Evolutionary conservation across 2,329 filamentous ascomycete species (phyloP), one percentile per base, ranked within the genome.

Genomic region (Aspergillus sp.): DNA sequence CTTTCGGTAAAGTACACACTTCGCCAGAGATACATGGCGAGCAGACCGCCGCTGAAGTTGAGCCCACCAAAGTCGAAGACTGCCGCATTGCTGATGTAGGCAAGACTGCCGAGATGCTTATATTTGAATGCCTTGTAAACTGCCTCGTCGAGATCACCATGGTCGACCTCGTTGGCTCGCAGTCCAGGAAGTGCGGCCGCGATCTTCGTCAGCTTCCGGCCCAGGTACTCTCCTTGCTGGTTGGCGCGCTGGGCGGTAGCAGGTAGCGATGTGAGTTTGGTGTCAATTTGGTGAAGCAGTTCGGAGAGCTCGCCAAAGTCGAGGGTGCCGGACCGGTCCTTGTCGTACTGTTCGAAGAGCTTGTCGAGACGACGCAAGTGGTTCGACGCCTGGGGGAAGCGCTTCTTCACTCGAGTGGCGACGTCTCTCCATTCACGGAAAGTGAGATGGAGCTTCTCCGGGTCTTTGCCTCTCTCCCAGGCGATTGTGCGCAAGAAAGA

Each of bases 1-100:
- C 91, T 96, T 79, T 99, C 91, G 11, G 94, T 91, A 77, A 99
- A 99, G 75, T 99, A 99, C 13, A 97, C 88, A 59, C 90, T 92
- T 57, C 94, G 81, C 94, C 94, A 99, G 31, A 96, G 84, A 71
- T 99, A 99, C 45, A 97, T 93, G 0, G 92, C 94, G 81, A 95
- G 82, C 43, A 99, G 73, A 0, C 94, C 94, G 47, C 94, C 94
- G 1, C 85, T 85, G 52, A 94, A 75, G 62, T 81, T 92, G 78
- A 88, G 82, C 0, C 91, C 92, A 41, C 87, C 83, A 49, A 94
- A 84, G 69, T 99, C 94, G 65, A 99, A 99, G 38, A 99, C 87
- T 4, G 94, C 94, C 6, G 91, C 92, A 71, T 99, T 99, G 42
- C 95, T 95, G 60, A 99, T 86, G 66, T 99, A 99, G 5, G 95